A percentile compares a stretch with the other conserved stretches of the same genome.
Conservation (phyloP, 257 asterid genomes). For the Haberlea rhodopensis region DNA sequence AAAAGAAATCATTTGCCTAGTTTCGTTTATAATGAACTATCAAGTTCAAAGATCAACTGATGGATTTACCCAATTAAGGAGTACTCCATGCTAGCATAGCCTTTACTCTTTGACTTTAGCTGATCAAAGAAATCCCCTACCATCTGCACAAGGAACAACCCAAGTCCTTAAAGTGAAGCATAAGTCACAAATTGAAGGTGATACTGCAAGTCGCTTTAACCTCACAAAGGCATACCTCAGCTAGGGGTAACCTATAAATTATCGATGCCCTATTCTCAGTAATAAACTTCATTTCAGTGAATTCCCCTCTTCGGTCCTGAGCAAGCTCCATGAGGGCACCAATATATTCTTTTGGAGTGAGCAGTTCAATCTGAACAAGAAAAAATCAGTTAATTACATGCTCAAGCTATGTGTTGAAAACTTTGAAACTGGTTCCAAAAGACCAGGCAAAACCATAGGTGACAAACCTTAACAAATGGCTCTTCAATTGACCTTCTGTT, state of each 20-base stretch:
- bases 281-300: slow-evolving; percentile 89
- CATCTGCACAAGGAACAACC: slow-evolving; percentile 62
- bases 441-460: slow-evolving; percentile 6
- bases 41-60: slow-evolving; percentile 15
- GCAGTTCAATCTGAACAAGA: slow-evolving; percentile 74
- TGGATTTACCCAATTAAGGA: slow-evolving; percentile 71
- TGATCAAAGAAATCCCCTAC: slow-evolving; percentile 99
- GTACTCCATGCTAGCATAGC: slow-evolving; percentile 99
- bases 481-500: slow-evolving; percentile 85
- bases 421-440: slow-evolving; percentile 16
- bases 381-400: slow-evolving; percentile 28
- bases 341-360: slow-evolving; percentile 90
- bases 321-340: slow-evolving; percentile 98
- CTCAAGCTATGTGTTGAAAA: slow-evolving; percentile 25
- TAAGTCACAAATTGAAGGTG: slow-evolving; percentile 23
- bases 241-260: slow-evolving; percentile 78
- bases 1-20: background rate
- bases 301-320: slow-evolving; percentile 94
- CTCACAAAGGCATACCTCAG: slow-evolving; percentile 64
- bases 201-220: slow-evolving; percentile 21
- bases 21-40: slow-evolving; percentile 4
- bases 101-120: slow-evolving; percentile 95
- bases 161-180: slow-evolving; percentile 15
- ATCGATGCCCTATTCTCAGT: slow-evolving; percentile 81
- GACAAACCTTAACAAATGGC: slow-evolving; percentile 83